Base-by-base conservation (phyloP, 2,329 filamentous ascomycete genomes). In the Xylaria sp. region DNA sequence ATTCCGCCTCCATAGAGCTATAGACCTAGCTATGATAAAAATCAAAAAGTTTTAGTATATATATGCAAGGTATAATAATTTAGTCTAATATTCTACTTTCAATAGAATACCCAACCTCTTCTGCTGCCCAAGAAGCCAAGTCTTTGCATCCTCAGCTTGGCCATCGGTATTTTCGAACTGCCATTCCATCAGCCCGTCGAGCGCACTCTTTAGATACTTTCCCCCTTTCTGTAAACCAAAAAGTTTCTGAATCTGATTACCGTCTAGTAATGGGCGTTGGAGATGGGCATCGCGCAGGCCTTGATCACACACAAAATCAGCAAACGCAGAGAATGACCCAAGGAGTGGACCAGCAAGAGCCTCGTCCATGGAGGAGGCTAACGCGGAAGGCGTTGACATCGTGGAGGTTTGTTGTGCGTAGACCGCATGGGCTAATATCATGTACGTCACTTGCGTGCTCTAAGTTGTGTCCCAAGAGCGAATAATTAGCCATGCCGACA, bases 401-500 rank as follows among this genome's bases (percentile, higher is more conserved):
- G 37, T 38, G 5, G 37, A 38, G 9, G 37, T 38, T 38, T 38
- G 12, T 14, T 6, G 37, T 38, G 37, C 37, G 37, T 38, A 38
- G 4, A 38, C 37, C 15, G 12, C 37, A 4, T 38, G 37, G 37
- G 37, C 37, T 38, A 38, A 12, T 12, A 38, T 38, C 4, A 38
- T 12, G 37, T 38, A 38, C 37, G 37, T 38, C 37, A 61, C 21
- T 42, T 61, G 58, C 9, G 35, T 25, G 15, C 33, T 56, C 58
- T 51, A 61, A 42, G 42, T 55, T 14, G 37, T 4, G 28, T 51
- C 51, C 51, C 51, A 61, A 9, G 51, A 43, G 15, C 51, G 51
- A 23, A 61, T 37, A n/a, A n/a, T n/a, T n/a, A 19, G 40, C 45
- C 58, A 51, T 50, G 51, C 58, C 58, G 38, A 61, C 38, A 23